phyloP scores from a whole-genome alignment of 179 eudicot species.

The Patellifolia procumbens region DNA sequence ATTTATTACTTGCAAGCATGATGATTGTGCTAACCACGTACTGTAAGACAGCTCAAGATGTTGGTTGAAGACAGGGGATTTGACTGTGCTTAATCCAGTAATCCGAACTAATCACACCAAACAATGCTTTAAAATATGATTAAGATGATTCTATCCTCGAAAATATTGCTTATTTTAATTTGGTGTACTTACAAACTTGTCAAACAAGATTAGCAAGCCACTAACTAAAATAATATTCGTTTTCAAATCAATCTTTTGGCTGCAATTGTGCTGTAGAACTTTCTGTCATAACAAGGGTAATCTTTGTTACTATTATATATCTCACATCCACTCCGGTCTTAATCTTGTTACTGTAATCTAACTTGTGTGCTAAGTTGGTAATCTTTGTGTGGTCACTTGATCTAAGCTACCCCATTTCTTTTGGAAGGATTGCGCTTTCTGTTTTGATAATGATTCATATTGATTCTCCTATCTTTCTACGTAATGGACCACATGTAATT shows the following conservation, averaged over 20 bases:
- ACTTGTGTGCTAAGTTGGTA: too few relatives aligned
- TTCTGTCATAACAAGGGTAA: constrained; percentile 4
- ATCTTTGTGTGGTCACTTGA: too few relatives aligned
- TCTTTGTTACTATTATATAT: background rate
- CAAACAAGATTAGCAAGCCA: constrained; percentile 18
- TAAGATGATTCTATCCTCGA: constrained; percentile 4
- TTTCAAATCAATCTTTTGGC: background rate
- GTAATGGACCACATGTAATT: background rate
- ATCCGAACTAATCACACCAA: constrained; percentile 24
- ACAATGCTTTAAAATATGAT: constrained; percentile 11
- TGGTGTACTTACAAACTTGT: constrained; percentile 26
- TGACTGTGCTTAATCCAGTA: constrained; percentile 19
- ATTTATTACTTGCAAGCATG: constrained; percentile 25
- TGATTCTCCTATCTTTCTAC: background rate
- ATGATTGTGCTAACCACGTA: constrained; percentile 38
- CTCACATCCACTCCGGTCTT: background rate
- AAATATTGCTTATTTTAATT: constrained; percentile 13
- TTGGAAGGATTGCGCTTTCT: background rate
- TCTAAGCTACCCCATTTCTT: too few relatives aligned
- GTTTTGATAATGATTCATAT: background rate
- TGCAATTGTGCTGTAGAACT: background rate
- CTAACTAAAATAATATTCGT: background rate
- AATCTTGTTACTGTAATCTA: background rate
- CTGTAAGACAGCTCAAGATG: constrained; percentile 43
- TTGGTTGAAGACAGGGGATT: constrained; percentile 19